Conservation (phyloP, 805 yeast species). For the Lipomyces anomalus region DNA sequence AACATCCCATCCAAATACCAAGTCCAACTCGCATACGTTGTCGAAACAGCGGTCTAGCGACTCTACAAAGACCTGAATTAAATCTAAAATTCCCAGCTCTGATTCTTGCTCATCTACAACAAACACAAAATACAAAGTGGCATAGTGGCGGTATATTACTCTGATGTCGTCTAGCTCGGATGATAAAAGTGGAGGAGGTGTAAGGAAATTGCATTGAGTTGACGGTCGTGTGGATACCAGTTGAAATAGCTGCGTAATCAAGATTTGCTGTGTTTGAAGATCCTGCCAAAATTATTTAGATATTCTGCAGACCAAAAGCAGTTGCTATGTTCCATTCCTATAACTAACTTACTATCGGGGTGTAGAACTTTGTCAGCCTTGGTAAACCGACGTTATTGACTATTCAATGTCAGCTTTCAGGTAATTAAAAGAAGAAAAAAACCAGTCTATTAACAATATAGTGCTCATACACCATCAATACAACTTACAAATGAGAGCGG, state of each 20-base stretch:
- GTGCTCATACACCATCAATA: slow-evolving; percentile 8
- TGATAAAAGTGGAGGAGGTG: slow-evolving; percentile 73
- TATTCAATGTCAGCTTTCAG: slow-evolving; percentile 26
- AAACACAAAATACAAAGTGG: slow-evolving; percentile 92
- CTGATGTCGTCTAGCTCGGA: slow-evolving; percentile 58
- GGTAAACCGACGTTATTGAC: slow-evolving; percentile 91
- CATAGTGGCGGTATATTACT: slow-evolving; percentile 90
- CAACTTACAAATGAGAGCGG: slow-evolving; percentile 70
- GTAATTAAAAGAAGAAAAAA: background rate
- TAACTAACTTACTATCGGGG: slow-evolving; percentile 51
- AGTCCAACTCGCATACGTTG: slow-evolving; percentile 90
- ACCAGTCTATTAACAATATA: background rate
- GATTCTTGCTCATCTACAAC: slow-evolving; percentile 94
- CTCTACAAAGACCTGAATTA: slow-evolving; percentile 95
- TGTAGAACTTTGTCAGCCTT: slow-evolving; percentile 82
- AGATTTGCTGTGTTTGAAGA: slow-evolving; percentile 68
- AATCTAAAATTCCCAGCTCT: slow-evolving; percentile 86
- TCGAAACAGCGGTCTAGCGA: slow-evolving; percentile 87
- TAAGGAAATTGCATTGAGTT: slow-evolving; percentile 78
- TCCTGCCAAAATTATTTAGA: slow-evolving; percentile 36
- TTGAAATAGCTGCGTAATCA: slow-evolving; percentile 76
- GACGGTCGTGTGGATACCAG: slow-evolving; percentile 65
- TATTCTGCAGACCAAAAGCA: background rate
- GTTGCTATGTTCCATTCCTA: background rate
- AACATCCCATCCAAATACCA: slow-evolving; percentile 99